Percentiles rank a stretch among this genome's conserved stretches.
Evolutionary conservation across 345 rosid species (phyloP).

Genomic region (Rubroshorea leprosula): DNA sequence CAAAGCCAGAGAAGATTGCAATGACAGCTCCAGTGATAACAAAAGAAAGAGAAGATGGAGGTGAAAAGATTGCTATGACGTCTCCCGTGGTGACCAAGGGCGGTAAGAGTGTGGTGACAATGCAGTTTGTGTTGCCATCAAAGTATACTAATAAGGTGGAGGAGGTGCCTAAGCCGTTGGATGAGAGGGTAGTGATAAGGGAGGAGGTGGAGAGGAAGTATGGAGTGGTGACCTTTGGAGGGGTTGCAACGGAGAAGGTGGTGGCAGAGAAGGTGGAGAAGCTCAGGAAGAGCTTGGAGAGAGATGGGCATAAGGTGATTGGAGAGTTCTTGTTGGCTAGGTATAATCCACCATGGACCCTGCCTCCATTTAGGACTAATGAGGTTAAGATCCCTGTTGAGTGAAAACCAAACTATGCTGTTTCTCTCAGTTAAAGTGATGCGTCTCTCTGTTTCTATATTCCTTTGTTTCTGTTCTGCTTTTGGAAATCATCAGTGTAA

Average conservation of each 20-base stretch:
- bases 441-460: too few relatives aligned
- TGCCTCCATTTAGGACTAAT: slow-evolving; percentile 70
- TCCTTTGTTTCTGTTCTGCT: not conserved
- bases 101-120: slow-evolving; percentile 52
- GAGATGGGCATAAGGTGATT: slow-evolving; percentile 64
- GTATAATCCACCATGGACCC: slow-evolving; percentile 89
- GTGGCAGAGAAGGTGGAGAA: slow-evolving; percentile 67
- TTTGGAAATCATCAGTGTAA: not conserved
- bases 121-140: slow-evolving; percentile 78
- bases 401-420: slow-evolving; percentile 29
- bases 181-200: slow-evolving; percentile 70
- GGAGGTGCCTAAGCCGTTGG: slow-evolving; percentile 84
- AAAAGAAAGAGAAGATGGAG: slow-evolving; percentile 13
- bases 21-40: slow-evolving; percentile 82
- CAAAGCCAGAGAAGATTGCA: slow-evolving; percentile 72
- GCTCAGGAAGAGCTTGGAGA: slow-evolving; percentile 55
- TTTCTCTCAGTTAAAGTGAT: too few relatives aligned
- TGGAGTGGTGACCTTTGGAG: slow-evolving; percentile 67
- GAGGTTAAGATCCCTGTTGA: slow-evolving; percentile 76
- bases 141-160: slow-evolving; percentile 63
- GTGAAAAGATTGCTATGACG: slow-evolving; percentile 79
- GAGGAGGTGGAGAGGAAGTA: slow-evolving; percentile 68
- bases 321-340: slow-evolving; percentile 69
- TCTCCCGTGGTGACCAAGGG: slow-evolving; percentile 74
- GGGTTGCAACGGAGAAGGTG: slow-evolving; percentile 49